Base-by-base conservation (phyloP, 2,329 filamentous ascomycete genomes). In the Apiospora koreana region DNA sequence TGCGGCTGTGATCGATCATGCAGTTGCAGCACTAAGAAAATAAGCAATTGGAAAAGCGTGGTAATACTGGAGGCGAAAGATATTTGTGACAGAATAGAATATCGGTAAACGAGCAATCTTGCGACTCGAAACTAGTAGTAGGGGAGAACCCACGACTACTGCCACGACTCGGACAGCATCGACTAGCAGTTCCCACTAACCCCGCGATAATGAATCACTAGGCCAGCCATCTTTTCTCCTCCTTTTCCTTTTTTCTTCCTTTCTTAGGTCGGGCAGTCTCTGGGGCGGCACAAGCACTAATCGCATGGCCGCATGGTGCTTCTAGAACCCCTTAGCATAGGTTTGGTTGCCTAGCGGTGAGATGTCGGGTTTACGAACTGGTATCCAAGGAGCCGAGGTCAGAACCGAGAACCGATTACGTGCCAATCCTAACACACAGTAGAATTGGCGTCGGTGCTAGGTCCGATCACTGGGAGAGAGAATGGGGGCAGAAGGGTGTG, bases 141-240 rank as follows among this genome's bases (percentile, higher is more conserved):
- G 16, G 14, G 16, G 41, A 43, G 41, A 43, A 35, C 3, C 4
- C 35, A 35, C 35, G n/a, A n/a, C n/a, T n/a, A n/a, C n/a, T n/a
- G n/a, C n/a, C n/a, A n/a, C n/a, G n/a, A n/a, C n/a, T n/a, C n/a
- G n/a, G n/a, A n/a, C n/a, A n/a, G n/a, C n/a, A n/a, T 43, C 12
- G 41, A 16, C 41, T 43, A 43, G 48, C 23, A 28, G 23, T 28
- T 31, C 28, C 28, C 50, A 58, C 50, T 31, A 58, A 58, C 50
- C 50, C 50, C 50, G 50, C 50, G 50, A 35, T 58, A 58, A 58
- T 58, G 50, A 58, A 58, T 58, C 50, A 58, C 50, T 35, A 58
- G 2, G 28, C 16, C 50, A 58, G 28, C 6, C 16, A 16, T 54
- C 8, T 25, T 48, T 23, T 4, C n/a, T 48, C 7, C 45, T 54